Evolutionary conservation across 2,329 filamentous ascomycete genomes (phyloP), one percentile per base, ranked within the genome.

Genomic region (Knoxdaviesia proteae): DNA sequence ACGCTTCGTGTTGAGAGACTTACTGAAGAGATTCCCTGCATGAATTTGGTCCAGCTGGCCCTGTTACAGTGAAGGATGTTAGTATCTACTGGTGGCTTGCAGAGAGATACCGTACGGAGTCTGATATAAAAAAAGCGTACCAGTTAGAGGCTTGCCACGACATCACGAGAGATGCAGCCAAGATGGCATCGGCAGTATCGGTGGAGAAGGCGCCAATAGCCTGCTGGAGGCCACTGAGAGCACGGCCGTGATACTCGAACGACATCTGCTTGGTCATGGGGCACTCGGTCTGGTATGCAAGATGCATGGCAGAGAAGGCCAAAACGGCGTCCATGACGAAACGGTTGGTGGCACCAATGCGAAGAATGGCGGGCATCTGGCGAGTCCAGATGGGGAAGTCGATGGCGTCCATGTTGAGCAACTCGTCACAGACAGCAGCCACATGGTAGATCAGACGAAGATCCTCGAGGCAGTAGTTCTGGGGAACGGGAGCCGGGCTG

Each of bases 111-210:
- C 10, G 34, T 34, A 32, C 7, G n/a, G 6, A 11, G 31, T 34
- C 44, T 35, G 43, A 47, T 41, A 33, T 41, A 20, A 35, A 29
- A 31, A 44, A 29, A 31, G 44, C 78, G 67, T 70, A 92, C 88
- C 87, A 96, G 64, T 96, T 88, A 46, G 80, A 90, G 44, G 84
- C 83, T 63, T 96, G 88, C 87, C 90, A 96, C 35, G 87, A 92
- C 41, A 98, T 70, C 40, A 96, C 72, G 38, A 94, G 75, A 31
- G 88, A 94, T 33, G 87, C 84, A 31, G 87, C 88, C 43, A 98
- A 70, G 47, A 94, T 79, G 38, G 87, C 86, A 60, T 98, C 88
- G 2, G 84, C 88, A 47, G 86, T 93, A 42, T 80, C 76, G 51
- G 76, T 77, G 3, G 82, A 92, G 60, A 96, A 94, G 20, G 71